A percentile compares a stretch with the other conserved stretches of the same genome.
These are phyloP conservation scores for Cordyceps tenuipes DNA, from an alignment of 2,329 filamentous ascomycete species.

Conservation along the genomic window DNA sequence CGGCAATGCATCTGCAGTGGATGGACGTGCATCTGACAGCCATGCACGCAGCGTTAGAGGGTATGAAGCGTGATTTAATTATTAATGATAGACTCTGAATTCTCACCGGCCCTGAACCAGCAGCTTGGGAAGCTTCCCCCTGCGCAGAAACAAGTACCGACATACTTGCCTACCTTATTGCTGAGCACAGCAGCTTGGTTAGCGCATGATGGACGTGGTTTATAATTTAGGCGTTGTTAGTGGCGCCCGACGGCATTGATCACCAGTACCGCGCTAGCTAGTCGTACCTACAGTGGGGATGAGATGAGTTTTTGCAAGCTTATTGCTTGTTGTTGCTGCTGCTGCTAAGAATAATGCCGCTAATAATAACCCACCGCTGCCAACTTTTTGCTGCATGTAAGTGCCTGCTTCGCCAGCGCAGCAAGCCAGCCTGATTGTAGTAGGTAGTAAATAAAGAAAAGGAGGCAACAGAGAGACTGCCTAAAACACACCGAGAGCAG, in stretches of 20 bases:
- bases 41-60: not conserved
- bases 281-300: not conserved
- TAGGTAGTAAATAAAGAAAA: not conserved
- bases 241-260: not conserved
- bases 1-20: not conserved
- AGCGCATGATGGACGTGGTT: not conserved
- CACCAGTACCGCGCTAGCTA: too few species aligned
- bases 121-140: too few species aligned
- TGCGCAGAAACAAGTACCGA: too few species aligned
- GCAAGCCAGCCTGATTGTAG: not conserved
- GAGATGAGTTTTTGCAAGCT: not conserved
- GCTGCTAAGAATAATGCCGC: not conserved
- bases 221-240: not conserved
- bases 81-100: not conserved
- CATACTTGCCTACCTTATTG: too few species aligned
- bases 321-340: too few species aligned
- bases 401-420: not conserved
- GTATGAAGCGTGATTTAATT: not conserved
- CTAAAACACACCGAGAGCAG: too few species aligned
- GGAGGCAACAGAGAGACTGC: not conserved
- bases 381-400: too few species aligned
- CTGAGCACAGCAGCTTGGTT: not conserved
- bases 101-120: too few species aligned
- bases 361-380: not conserved
- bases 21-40: not conserved